Evolutionary conservation across 495 filamentous ascomycete genomes (phyloP).

Genomic region (Parathielavia appendiculata): DNA sequence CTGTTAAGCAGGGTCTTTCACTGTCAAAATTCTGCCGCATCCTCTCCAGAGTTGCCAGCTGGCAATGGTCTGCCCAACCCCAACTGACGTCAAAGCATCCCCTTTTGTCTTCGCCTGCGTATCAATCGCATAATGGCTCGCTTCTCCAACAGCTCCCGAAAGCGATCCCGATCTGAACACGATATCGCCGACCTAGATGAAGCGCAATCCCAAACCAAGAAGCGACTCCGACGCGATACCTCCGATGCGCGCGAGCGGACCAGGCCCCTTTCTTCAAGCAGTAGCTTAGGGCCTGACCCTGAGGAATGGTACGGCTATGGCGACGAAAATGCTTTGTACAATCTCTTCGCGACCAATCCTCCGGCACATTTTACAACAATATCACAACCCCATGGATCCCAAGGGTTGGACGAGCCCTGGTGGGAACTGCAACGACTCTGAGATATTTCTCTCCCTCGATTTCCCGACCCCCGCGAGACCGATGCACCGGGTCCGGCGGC

Average conservation of each 20-base stretch:
- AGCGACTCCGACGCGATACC: background rate
- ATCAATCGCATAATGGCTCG: background rate
- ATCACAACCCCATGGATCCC: background rate
- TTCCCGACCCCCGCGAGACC: too few relatives aligned
- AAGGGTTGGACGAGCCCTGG: background rate
- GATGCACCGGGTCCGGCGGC: too few relatives aligned
- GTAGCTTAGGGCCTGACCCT: background rate
- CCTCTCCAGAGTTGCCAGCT: background rate
- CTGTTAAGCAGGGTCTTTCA: too few relatives aligned
- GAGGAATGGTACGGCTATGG: background rate
- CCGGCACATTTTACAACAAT: background rate
- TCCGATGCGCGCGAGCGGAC: background rate
- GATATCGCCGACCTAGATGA: background rate
- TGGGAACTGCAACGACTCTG: background rate
- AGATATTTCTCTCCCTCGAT: background rate
- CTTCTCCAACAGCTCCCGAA: background rate
- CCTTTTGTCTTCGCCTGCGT: background rate
- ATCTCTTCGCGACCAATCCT: background rate
- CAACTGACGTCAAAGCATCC: background rate
- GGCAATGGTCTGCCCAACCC: background rate
- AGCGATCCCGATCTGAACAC: background rate
- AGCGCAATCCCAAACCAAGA: background rate
- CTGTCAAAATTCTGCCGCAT: slow-evolving; percentile 1
- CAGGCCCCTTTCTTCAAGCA: background rate
- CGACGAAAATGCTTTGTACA: background rate